phyloP scores from a whole-genome alignment of 169 alveolate genomes.

The Plasmodium yoelii region DNA sequence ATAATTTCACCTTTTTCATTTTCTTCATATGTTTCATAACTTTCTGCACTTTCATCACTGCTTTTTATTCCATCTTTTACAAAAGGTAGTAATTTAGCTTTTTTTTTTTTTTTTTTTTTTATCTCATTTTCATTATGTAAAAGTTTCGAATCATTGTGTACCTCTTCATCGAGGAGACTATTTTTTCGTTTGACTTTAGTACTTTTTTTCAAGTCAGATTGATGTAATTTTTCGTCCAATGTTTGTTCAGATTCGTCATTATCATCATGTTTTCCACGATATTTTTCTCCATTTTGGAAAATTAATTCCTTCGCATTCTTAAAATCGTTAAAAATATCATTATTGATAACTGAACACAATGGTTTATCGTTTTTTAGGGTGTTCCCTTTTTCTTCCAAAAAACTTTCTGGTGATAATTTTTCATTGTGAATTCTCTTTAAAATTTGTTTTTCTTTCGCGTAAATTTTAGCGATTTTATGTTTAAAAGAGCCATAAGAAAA shows the following conservation, averaged over 20 bases:
- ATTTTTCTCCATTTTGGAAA: not conserved
- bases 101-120: not conserved
- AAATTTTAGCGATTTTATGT: constrained; percentile 42
- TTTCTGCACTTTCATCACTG: not conserved
- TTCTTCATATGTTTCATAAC: not conserved
- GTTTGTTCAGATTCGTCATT: not conserved
- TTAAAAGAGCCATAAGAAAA: constrained; percentile 49
- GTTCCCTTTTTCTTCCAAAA: not conserved
- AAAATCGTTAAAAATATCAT: not conserved
- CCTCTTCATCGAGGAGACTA: not conserved
- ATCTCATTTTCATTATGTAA: not conserved
- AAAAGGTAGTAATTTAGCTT: not conserved
- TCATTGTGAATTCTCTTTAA: constrained; percentile 29
- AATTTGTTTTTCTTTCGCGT: constrained; percentile 70
- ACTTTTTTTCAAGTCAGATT: too few species aligned
- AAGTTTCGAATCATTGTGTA: not conserved
- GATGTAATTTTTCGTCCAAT: not conserved
- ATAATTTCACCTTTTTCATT: not conserved
- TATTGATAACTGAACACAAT: not conserved
- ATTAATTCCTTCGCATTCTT: not conserved
- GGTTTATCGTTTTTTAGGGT: not conserved
- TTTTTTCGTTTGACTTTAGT: not conserved
- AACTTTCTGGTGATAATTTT: not conserved
- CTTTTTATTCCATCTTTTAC: not conserved
- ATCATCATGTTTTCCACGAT: not conserved